Evolutionary conservation across 352 stramenopile species (phyloP).

Genomic region (Phytopythium ostracodes): DNA sequence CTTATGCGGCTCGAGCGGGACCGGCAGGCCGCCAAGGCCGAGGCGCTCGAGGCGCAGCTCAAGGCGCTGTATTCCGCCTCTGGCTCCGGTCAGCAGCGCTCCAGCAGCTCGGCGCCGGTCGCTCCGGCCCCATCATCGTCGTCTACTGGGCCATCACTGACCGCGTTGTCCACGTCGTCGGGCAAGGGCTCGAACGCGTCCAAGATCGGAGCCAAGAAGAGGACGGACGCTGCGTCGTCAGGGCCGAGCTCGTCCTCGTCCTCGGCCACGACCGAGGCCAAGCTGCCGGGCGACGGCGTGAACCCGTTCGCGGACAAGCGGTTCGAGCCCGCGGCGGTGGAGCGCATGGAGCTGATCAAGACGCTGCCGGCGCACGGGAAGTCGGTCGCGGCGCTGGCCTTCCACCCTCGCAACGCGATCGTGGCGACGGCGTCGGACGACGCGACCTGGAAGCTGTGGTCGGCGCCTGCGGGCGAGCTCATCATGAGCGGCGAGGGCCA

Average conservation of each 20-base stretch:
- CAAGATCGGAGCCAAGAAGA: conserved; percentile 1
- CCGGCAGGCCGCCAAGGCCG: conserved; percentile 81
- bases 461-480: conserved; percentile 88
- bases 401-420: conserved; percentile 92
- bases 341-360: conserved; percentile 80
- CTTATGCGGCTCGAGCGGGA: conserved; percentile 94
- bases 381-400: conserved; percentile 85
- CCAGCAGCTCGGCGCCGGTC: conserved; percentile 9
- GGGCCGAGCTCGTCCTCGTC: conserved; percentile 5
- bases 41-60: conserved; percentile 88
- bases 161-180: background rate
- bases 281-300: conserved; percentile 55
- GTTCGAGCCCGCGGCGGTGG: conserved; percentile 59
- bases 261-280: conserved; percentile 21
- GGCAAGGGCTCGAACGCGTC: background rate
- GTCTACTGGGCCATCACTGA: conserved; percentile 8
- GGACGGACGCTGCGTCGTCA: conserved; percentile 6
- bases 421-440: conserved; percentile 93
- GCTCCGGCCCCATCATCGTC: conserved; percentile 4
- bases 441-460: conserved; percentile 95
- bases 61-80: conserved; percentile 20
- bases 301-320: conserved; percentile 77
- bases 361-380: conserved; percentile 91
- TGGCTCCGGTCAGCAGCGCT: background rate
- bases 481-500: conserved; percentile 95